Evolutionary conservation across 139 green algal species (phyloP), one percentile per base, ranked within the genome.

Genomic region (Coelastrella sp.): DNA sequence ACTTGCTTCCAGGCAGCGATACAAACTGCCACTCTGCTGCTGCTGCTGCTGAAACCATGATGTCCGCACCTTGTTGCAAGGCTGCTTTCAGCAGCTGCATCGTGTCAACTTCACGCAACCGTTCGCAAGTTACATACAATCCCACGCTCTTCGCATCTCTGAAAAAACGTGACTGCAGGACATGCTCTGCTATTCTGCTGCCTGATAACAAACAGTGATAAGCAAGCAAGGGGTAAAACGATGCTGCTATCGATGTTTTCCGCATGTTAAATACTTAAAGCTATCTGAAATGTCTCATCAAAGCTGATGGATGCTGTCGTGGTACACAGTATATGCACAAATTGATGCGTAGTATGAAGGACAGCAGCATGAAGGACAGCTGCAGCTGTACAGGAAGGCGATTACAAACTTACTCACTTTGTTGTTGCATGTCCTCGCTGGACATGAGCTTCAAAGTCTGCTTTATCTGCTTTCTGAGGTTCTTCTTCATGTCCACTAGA

Each of bases 81-180:
- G 85, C 87, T 41, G 87, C 72, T 11, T 72, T 19, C 27, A 97
- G 40, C 5, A 95, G 71, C 0, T 43, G 23, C 0, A 53, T 91
- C 1, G 93, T 96, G 81, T 97, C 91, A 0, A 97, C 94, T 34
- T 97, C 94, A 7, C 91, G 75, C 37, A 97, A 79, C 48, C 86
- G 87, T 11, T 83, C 76, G 27, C 91, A 95, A 35, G 93, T 88
- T 19, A 97, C 63, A 51, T 96, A 97, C 30, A 95, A 60, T 5
- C 89, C 92, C 9, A 95, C 35, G 0, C 66, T 89, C 1, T 51
- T 68, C 0, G 86, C 60, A 0, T 72, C 5, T 17, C 80, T 27
- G 76, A 94, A 93, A 2, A 91, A 53, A 0, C n/a, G 8, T n/a
- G 71, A 43, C 1, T 50, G 50, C 21, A 95, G 38, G 1, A 96